These are phyloP conservation scores for Fremontodendron californicum DNA, from an alignment of 345 rosid genomes.

Conservation along the genomic window DNA sequence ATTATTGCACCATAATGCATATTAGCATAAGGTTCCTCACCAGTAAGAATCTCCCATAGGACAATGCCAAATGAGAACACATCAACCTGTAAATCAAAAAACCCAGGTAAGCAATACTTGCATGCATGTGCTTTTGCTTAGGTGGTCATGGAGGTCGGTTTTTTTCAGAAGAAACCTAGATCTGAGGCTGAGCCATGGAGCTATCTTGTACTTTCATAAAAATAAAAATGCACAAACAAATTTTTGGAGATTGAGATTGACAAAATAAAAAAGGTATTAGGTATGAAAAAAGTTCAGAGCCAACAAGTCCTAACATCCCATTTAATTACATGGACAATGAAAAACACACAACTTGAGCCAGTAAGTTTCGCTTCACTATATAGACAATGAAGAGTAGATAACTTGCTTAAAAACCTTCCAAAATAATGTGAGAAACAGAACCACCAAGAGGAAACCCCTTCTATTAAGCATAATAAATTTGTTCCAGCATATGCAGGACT, in stretches of 20 bases:
- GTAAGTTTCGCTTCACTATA: not conserved
- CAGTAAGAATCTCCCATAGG: constrained; percentile 76
- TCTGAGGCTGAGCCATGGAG: not conserved
- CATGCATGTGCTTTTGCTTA: not conserved
- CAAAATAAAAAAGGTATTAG: not conserved
- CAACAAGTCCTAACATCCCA: not conserved
- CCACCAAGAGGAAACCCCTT: not conserved
- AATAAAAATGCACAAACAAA: not conserved
- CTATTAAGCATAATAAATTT: not conserved
- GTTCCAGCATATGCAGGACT: not conserved
- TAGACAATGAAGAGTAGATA: not conserved
- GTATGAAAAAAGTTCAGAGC: not conserved
- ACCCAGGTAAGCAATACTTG: not conserved
- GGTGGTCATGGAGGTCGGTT: not conserved
- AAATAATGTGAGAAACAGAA: not conserved
- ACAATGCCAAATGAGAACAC: constrained; percentile 78
- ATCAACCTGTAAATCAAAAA: constrained; percentile 47
- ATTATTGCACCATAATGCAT: constrained; percentile 84
- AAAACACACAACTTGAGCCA: not conserved
- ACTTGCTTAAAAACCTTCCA: not conserved
- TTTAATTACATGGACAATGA: not conserved
- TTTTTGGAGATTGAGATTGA: not conserved
- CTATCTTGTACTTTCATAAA: not conserved
- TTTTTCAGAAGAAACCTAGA: not conserved
- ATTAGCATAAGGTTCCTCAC: constrained; percentile 79